phyloP scores from a whole-genome alignment of 495 filamentous ascomycete species.

The Niebla homalea region DNA sequence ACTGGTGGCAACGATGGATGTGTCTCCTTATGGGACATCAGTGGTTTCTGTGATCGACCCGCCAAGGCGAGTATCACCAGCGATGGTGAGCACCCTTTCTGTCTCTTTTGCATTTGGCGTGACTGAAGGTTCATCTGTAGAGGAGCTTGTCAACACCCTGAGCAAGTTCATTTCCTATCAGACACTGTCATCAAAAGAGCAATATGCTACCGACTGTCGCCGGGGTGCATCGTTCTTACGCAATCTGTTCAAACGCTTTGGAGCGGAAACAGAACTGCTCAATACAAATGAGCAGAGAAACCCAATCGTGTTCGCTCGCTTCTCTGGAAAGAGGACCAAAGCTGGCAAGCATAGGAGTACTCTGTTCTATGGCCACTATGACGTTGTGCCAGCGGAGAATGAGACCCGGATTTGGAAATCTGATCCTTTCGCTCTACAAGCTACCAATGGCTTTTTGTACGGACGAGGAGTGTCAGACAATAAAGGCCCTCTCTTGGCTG shows the following conservation, averaged over 20 bases:
- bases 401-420: constrained; percentile 64
- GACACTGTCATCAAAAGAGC: constrained; percentile 73
- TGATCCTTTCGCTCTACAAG: constrained; percentile 74
- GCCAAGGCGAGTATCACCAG: constrained; percentile 38
- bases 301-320: constrained; percentile 80
- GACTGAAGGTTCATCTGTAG: constrained; percentile 21
- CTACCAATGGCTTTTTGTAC: constrained; percentile 85
- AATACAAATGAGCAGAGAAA: constrained; percentile 63
- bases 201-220: constrained; percentile 79
- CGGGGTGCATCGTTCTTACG: constrained; percentile 84
- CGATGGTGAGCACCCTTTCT: constrained; percentile 34
- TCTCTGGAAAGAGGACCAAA: constrained; percentile 51
- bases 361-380: constrained; percentile 96
- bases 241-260: constrained; percentile 76
- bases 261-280: constrained; percentile 75
- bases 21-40: constrained; percentile 77
- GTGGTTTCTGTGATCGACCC: constrained; percentile 34
- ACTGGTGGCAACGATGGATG: constrained; percentile 92
- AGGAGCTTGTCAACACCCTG: constrained; percentile 72
- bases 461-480: constrained; percentile 96
- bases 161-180: constrained; percentile 77
- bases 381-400: constrained; percentile 87
- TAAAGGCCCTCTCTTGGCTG: constrained; percentile 88
- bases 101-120: background rate
- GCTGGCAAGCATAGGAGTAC: constrained; percentile 59